phyloP scores from a whole-genome alignment of 176 grass and related monocot genomes.

The Cenchrus americanus region DNA sequence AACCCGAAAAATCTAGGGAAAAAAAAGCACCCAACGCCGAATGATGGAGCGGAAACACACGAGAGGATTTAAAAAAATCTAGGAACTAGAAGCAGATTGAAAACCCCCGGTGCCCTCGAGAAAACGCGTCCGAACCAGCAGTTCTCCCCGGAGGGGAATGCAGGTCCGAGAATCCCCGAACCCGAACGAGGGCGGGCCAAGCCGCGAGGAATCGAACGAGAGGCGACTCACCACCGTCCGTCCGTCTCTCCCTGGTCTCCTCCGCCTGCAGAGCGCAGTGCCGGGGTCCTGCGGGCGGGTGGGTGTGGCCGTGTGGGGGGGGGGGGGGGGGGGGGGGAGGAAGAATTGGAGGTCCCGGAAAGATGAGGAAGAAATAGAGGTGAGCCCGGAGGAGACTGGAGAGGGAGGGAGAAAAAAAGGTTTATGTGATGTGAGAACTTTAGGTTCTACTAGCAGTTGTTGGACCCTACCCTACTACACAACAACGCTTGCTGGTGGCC shows the following conservation, averaged over 20 bases:
- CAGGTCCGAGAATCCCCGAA: constrained; percentile 15
- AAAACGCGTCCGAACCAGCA: constrained; percentile 16
- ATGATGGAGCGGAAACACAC: background rate
- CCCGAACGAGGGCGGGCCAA: background rate
- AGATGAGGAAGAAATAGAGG: constrained; percentile 47
- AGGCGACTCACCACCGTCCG: background rate
- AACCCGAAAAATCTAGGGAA: background rate
- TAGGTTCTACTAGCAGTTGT: constrained; percentile 19
- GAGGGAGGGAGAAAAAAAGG: background rate
- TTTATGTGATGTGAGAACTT: constrained; percentile 51
- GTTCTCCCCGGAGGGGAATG: constrained; percentile 32
- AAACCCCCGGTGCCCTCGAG: background rate
- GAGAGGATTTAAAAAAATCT: background rate
- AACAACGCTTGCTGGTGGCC: background rate
- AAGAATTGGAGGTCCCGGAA: constrained; percentile 36
- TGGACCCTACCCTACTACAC: constrained; percentile 33
- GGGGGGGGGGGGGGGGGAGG: constrained; percentile 22
- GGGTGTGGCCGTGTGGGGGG: too few relatives aligned
- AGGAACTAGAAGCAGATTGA: constrained; percentile 17
- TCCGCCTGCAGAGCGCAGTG: constrained; percentile 16
- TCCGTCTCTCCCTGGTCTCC: background rate
- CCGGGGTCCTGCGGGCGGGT: background rate
- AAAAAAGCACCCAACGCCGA: background rate
- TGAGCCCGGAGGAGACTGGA: background rate
- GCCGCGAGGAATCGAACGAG: constrained; percentile 23